Conservation (phyloP, 2,329 filamentous ascomycete species). For the Ilyonectria sp. region DNA sequence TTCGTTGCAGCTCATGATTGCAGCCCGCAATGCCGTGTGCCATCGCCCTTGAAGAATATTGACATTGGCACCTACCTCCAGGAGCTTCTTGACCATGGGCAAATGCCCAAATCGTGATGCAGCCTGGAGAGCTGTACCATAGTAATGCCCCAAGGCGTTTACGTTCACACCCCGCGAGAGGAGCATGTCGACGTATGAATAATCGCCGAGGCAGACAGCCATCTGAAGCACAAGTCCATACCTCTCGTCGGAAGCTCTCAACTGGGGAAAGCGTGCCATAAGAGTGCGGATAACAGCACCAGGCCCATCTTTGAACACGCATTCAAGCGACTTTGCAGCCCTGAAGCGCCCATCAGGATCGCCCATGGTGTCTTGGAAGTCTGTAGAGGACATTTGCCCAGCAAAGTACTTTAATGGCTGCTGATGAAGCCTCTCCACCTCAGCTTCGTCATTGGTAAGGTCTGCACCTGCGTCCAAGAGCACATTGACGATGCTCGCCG, state of each 20-base stretch:
- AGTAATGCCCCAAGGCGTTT: conserved; percentile 27
- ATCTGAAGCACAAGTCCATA: conserved; percentile 27
- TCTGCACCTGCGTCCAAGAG: conserved; percentile 14
- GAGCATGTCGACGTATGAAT: conserved; percentile 11
- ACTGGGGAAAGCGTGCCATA: not conserved
- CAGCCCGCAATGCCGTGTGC: conserved; percentile 23
- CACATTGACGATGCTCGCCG: not conserved
- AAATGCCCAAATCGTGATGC: conserved; percentile 23
- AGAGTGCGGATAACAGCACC: conserved; percentile 1
- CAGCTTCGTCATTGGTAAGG: not conserved
- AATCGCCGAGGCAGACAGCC: not conserved
- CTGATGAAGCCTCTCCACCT: not conserved
- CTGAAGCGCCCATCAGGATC: conserved; percentile 4
- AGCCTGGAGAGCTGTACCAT: conserved; percentile 29
- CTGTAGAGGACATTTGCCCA: not conserved
- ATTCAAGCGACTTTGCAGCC: conserved; percentile 4
- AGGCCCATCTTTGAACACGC: conserved; percentile 25
- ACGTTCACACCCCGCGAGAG: conserved; percentile 21
- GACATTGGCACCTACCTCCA: conserved; percentile 16
- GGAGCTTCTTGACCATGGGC: not conserved
- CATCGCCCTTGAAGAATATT: conserved; percentile 25
- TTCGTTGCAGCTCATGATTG: not conserved
- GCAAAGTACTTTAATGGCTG: not conserved
- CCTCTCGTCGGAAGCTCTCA: not conserved
- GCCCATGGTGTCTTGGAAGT: not conserved